These are phyloP conservation scores for Hygrophila difformis DNA, from an alignment of 257 asterid species.

Conservation along the genomic window DNA sequence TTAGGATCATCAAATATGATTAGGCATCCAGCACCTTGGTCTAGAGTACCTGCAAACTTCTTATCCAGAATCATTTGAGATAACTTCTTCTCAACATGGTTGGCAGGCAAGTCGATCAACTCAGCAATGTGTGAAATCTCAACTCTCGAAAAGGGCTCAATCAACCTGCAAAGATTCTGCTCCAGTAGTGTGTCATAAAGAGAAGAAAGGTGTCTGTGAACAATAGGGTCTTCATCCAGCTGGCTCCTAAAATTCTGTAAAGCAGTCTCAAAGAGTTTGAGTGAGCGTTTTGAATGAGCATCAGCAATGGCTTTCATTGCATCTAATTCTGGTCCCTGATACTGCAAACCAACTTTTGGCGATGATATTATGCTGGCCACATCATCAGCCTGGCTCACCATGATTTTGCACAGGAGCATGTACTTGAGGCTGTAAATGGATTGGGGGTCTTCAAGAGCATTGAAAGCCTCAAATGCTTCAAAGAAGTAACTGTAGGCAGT, in stretches of 20 bases:
- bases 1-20: constrained; percentile 52
- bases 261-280: constrained; percentile 50
- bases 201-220: constrained; percentile 58
- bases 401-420: constrained; percentile 52
- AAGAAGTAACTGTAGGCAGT: constrained; percentile 56
- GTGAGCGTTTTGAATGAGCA: constrained; percentile 54
- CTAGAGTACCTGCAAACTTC: constrained; percentile 62
- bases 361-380: constrained; percentile 56
- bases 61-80: constrained; percentile 62
- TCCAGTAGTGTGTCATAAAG: constrained; percentile 52
- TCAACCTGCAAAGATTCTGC: constrained; percentile 66
- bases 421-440: constrained; percentile 54
- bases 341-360: constrained; percentile 50
- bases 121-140: constrained; percentile 55
- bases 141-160: constrained; percentile 55
- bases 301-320: constrained; percentile 70
- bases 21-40: constrained; percentile 62
- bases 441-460: constrained; percentile 52
- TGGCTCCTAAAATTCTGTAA: constrained; percentile 45
- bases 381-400: constrained; percentile 61
- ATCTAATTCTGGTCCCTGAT: constrained; percentile 55
- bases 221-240: constrained; percentile 59
- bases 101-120: constrained; percentile 45
- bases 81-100: constrained; percentile 47
- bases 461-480: constrained; percentile 64